phyloP scores from a whole-genome alignment of 768 basidiomycete genomes.

The Phylloporus scabripes region DNA sequence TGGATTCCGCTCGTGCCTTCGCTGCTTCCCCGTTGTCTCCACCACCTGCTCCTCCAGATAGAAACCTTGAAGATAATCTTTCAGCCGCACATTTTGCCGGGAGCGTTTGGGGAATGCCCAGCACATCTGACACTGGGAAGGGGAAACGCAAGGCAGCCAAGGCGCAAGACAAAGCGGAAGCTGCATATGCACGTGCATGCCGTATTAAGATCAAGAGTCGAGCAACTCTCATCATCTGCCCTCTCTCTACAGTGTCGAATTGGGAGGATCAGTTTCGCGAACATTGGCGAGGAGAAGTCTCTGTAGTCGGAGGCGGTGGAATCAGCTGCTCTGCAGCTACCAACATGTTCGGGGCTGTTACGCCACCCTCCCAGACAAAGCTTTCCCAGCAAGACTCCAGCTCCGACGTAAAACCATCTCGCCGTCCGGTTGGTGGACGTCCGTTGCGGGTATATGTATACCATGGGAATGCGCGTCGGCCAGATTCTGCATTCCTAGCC shows the following conservation, averaged over 20 bases:
- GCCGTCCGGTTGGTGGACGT: constrained; percentile 42
- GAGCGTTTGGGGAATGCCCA: constrained; percentile 84
- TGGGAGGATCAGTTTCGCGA: constrained; percentile 99
- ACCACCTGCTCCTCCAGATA: constrained; percentile 39
- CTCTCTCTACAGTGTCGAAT: constrained; percentile 92
- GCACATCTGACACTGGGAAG: constrained; percentile 38
- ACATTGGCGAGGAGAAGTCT: constrained; percentile 89
- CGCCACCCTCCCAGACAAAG: constrained; percentile 34
- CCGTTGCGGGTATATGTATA: constrained; percentile 88
- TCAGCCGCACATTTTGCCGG: constrained; percentile 62
- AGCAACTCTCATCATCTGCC: constrained; percentile 94
- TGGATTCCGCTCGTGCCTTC: constrained; percentile 63
- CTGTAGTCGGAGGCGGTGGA: constrained; percentile 73
- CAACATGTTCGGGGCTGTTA: constrained; percentile 32
- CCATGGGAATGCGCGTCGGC: constrained; percentile 84
- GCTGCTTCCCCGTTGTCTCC: constrained; percentile 48
- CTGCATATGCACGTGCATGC: constrained; percentile 61
- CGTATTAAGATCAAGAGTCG: constrained; percentile 80
- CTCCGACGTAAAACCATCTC: constrained; percentile 23
- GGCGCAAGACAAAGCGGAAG: constrained; percentile 64
- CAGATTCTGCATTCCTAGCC: constrained; percentile 81
- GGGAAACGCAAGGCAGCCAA: constrained; percentile 63
- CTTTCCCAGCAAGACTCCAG: constrained; percentile 25
- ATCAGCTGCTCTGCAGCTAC: constrained; percentile 28
- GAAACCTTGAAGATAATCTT: constrained; percentile 30